Evolutionary conservation across 1,284 basidiomycete genomes (phyloP), one percentile per base, ranked within the genome.

Genomic region (Leccinum cinnamomeum): DNA sequence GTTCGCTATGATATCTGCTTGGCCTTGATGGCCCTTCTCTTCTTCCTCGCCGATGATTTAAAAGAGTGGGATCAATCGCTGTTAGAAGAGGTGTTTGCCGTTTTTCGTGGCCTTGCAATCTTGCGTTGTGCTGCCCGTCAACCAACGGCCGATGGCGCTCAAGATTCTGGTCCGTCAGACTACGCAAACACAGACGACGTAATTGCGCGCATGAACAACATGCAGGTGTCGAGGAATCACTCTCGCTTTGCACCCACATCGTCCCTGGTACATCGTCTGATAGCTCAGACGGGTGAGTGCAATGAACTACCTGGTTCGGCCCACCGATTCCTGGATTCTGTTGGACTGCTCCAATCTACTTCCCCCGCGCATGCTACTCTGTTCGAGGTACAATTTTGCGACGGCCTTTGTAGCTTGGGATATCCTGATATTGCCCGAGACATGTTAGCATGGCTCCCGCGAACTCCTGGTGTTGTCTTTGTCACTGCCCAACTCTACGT

Each of bases 401-500:
- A 92, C 65, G 78, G 79, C 25, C 79, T 97, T 41, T 81, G 90
- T 30, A 74, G 80, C 2, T 79, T 92, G 54, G 90, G 88, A 2
- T 88, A 92, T 70, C 78, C 82, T 55, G 80, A 83, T 62, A 80
- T 86, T 33, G 83, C 91, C 1, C 76, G 83, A 57, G 87, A 90
- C 63, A 79, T 92, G 54, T 77, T 91, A 56, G 83, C 84, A 16
- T 88, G 90, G 83, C 84, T 94, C 57, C 94, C 93, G 30, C 79
- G 87, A 54, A 90, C 89, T 11, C 85, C 90, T 35, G 92, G 85
- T 7, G 86, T 89, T 61, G 83, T 83, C 53, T 97, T 92, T 74
- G 84, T 95, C 28, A 82, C 82, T 56, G 90, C 87, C 2, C 79
- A 87, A 66, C 80, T 94, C 12, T 85, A 83, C 78, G 76, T 95